phyloP scores from a whole-genome alignment of 2,329 filamentous ascomycete genomes.

The Penicillium janthinellum region DNA sequence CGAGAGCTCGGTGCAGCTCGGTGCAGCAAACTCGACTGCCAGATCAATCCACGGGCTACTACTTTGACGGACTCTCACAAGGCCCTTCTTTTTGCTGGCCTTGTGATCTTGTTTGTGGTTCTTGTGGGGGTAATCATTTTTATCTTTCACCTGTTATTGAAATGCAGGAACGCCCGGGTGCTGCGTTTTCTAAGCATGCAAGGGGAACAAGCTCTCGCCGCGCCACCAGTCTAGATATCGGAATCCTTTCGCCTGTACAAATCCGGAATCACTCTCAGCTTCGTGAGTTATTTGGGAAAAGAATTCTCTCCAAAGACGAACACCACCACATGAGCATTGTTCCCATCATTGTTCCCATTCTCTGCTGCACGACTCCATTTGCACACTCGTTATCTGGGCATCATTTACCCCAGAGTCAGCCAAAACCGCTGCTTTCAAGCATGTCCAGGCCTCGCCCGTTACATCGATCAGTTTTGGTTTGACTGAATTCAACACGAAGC shows the following conservation, averaged over 20 bases:
- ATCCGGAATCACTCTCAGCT: not conserved
- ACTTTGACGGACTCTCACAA: too few species aligned
- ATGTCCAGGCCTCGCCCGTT: not conserved
- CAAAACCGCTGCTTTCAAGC: not conserved
- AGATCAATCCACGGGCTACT: not conserved
- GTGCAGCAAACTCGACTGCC: not conserved
- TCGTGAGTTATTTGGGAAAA: not conserved
- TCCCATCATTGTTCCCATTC: not conserved
- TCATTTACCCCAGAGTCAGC: not conserved
- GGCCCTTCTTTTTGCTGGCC: not conserved
- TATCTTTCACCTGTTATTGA: not conserved
- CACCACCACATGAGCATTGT: not conserved
- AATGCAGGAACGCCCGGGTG: not conserved
- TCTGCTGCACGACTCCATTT: not conserved
- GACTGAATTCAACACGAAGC: not conserved
- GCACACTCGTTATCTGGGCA: not conserved
- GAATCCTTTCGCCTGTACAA: not conserved
- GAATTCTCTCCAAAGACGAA: not conserved
- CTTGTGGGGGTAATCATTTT: not conserved
- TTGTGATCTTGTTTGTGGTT: not conserved
- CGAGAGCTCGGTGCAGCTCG: constrained; percentile 10
- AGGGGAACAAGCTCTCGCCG: too few species aligned
- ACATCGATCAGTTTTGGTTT: not conserved
- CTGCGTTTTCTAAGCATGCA: not conserved
- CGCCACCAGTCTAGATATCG: not conserved